Percentiles rank a stretch among this genome's conserved stretches.
These are phyloP conservation scores for Osmanthus fragrans DNA, from an alignment of 257 asterid genomes.

Conservation along the genomic window DNA sequence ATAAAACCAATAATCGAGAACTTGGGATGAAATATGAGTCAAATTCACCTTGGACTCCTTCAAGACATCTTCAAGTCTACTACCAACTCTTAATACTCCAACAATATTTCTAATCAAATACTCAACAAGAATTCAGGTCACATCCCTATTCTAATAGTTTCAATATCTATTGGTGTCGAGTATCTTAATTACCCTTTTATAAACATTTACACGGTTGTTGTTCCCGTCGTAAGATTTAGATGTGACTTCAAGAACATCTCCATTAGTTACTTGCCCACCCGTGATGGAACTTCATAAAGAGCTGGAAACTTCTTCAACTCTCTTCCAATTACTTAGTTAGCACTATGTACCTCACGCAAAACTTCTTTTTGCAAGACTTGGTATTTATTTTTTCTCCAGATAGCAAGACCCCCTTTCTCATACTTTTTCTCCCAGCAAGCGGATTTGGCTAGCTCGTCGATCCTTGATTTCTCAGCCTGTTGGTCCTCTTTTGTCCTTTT, in stretches of 20 bases:
- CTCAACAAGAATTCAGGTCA: too few species aligned
- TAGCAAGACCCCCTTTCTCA: constrained; percentile 82
- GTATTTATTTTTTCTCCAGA: constrained; percentile 60
- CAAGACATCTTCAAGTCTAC: too few species aligned
- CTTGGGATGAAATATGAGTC: too few species aligned
- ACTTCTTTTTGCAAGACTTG: constrained; percentile 57
- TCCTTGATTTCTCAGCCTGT: constrained; percentile 67
- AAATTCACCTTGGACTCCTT: too few species aligned
- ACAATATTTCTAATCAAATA: too few species aligned
- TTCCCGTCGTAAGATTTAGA: constrained; percentile 62
- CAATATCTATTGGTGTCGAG: constrained; percentile 72
- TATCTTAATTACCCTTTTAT: constrained; percentile 54
- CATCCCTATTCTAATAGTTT: too few species aligned
- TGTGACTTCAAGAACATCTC: constrained; percentile 61
- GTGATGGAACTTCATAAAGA: constrained; percentile 73
- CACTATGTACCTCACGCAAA: constrained; percentile 49
- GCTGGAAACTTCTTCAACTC: constrained; percentile 71
- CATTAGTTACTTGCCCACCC: constrained; percentile 41
- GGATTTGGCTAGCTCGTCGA: constrained; percentile 70
- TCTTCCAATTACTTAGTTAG: constrained; percentile 56
- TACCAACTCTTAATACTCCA: too few species aligned
- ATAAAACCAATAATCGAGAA: too few species aligned
- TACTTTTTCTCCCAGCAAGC: constrained; percentile 97
- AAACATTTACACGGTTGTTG: constrained; percentile 47
- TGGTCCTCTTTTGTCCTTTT: constrained; percentile 73